Evolutionary conservation across 208 protist species (phyloP).

Genomic region (Acanthamoeba lugdunensis): DNA sequence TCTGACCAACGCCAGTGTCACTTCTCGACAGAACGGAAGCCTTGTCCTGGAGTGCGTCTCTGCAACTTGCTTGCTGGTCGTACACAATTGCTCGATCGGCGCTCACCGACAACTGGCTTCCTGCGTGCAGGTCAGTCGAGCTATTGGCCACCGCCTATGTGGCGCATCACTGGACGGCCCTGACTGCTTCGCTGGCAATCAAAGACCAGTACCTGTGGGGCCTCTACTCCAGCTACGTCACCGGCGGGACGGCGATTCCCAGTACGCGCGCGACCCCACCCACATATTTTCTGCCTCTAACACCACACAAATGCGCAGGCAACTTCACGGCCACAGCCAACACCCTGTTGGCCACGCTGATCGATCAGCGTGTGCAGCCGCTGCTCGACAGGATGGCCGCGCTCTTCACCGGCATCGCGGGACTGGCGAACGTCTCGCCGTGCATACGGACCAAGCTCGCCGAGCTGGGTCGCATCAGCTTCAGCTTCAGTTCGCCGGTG

Average conservation of each 20-base stretch:
- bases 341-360: background rate
- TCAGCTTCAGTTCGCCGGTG: background rate
- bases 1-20: background rate
- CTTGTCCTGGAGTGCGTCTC: background rate
- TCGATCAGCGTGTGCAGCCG: background rate
- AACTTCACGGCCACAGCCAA: background rate
- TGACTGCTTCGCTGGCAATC: background rate
- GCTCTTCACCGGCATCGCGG: background rate
- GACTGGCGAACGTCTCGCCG: background rate
- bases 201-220: background rate
- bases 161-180: conserved; percentile 10
- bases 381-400: background rate
- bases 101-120: background rate
- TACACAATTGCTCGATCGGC: too few species aligned
- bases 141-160: background rate
- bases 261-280: background rate
- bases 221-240: background rate
- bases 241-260: background rate
- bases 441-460: conserved; percentile 20
- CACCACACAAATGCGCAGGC: background rate
- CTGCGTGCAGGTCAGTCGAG: background rate
- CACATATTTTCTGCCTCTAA: background rate
- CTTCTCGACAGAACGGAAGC: background rate
- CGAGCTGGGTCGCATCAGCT: background rate
- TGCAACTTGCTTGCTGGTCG: background rate